Base-by-base conservation (phyloP, 768 basidiomycete genomes). In the Boletus subparvulus region DNA sequence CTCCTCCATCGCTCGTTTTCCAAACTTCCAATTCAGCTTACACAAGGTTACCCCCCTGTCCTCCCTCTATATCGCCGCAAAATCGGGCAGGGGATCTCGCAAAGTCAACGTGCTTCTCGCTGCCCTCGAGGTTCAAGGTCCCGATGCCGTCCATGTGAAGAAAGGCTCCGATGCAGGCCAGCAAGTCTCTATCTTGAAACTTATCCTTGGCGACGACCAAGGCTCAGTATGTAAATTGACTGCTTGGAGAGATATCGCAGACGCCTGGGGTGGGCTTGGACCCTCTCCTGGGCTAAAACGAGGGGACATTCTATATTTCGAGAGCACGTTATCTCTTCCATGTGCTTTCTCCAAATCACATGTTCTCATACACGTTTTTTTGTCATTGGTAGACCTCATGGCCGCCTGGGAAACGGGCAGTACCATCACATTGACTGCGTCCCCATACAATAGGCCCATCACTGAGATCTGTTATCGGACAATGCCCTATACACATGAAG, bases 241-340 rank as follows among this genome's bases (percentile, higher is more conserved):
- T 5, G 90, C 86, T 13, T 93, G 91, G 91, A 75, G 90, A 52
- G 86, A 91, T 45, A 74, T 81, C 5, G 91, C 91, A 12, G 86
- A 91, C 43, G 69, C 71, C 0, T 92, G 90, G 90, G 87, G 86
- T 30, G 77, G 77, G 24, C 56, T 70, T 37, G 74, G 75, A 11
- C 70, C 75, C 8, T 70, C 69, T 4, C 68, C 74, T 12, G 79
- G 72, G 17, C 70, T 83, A 3, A 88, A 85, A 64, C 77, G 87
- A 47, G 91, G 91, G 2, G 91, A 92, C 66, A 74, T 92, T 16
- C 73, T 90, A 9, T 75, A 85, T 56, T 73, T 92, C 16, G 82
- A 88, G 67, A 88, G 91, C 87, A 66, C 40, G 84, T 74, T 12
- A 57, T 60, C 61, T 47, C 53, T 44, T 32, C 42, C 53, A 45